phyloP scores from a whole-genome alignment of 2,329 filamentous ascomycete genomes.

The Aspergillus japonicus region DNA sequence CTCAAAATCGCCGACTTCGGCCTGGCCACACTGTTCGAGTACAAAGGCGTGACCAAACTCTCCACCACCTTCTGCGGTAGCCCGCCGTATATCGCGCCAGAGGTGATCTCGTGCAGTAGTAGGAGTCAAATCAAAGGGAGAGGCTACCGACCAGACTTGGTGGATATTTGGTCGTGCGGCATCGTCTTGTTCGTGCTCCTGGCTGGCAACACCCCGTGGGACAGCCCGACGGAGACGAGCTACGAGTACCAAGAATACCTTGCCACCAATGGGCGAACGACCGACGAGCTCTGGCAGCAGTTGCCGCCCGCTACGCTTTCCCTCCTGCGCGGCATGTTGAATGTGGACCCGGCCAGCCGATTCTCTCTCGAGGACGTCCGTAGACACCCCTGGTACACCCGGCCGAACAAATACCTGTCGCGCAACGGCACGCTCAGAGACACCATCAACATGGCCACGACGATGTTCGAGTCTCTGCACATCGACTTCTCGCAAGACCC shows the following conservation, averaged over 20 bases:
- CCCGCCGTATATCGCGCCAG: constrained; percentile 94
- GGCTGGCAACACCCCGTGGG: constrained; percentile 97
- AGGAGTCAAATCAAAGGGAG: constrained; percentile 48
- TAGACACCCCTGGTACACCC: constrained; percentile 91
- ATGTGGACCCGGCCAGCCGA: constrained; percentile 68
- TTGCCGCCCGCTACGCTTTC: constrained; percentile 74
- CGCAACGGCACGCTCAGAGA: constrained; percentile 73
- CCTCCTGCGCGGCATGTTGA: constrained; percentile 90
- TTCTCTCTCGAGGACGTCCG: constrained; percentile 86
- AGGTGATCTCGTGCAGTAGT: constrained; percentile 65
- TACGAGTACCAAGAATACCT: constrained; percentile 92
- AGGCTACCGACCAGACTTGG: constrained; percentile 66
- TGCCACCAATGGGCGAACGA: constrained; percentile 73
- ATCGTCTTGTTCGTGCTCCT: constrained; percentile 96
- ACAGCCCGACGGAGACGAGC: constrained; percentile 79
- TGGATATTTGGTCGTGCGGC: constrained; percentile 96
- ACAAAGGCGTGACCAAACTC: constrained; percentile 76
- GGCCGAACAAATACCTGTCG: constrained; percentile 73
- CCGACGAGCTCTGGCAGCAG: constrained; percentile 80
- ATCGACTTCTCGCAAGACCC: constrained; percentile 80
- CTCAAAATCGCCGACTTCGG: constrained; percentile 97
- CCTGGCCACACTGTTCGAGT: constrained; percentile 88
- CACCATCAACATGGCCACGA: constrained; percentile 81
- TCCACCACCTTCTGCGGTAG: constrained; percentile 91
- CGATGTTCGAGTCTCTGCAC: constrained; percentile 86